Evolutionary conservation across 2,329 filamentous ascomycete species (phyloP).

Genomic region (Paracamarosporium sp.): DNA sequence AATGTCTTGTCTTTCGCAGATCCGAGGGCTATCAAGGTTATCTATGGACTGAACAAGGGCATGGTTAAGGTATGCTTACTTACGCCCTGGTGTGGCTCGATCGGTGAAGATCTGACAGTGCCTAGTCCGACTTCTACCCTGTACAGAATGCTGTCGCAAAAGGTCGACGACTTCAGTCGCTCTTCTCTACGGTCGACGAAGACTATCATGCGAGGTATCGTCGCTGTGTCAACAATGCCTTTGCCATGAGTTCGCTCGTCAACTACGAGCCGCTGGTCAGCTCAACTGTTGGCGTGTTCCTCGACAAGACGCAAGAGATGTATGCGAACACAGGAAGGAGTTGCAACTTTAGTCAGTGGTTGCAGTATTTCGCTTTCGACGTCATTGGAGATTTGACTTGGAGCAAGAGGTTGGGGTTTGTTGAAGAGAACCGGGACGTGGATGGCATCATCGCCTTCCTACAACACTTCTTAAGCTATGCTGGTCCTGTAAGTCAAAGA

Average conservation of each 20-base stretch:
- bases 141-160: conserved; percentile 77
- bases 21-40: conserved; percentile 74
- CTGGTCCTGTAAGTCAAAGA: conserved; percentile 66
- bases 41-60: conserved; percentile 84
- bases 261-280: conserved; percentile 84
- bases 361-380: conserved; percentile 84
- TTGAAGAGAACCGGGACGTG: conserved; percentile 76
- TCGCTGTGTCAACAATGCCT: conserved; percentile 76
- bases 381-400: conserved; percentile 82
- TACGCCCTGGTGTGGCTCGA: not conserved
- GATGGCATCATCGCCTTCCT: conserved; percentile 75
- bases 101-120: conserved; percentile 4
- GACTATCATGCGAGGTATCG: conserved; percentile 77
- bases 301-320: conserved; percentile 56
- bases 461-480: conserved; percentile 70
- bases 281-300: conserved; percentile 74
- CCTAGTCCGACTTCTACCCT: conserved; percentile 78
- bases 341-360: conserved; percentile 74
- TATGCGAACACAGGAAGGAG: conserved; percentile 50
- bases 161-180: conserved; percentile 70
- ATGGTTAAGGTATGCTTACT: conserved; percentile 69
- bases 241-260: conserved; percentile 77
- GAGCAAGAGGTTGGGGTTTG: conserved; percentile 75
- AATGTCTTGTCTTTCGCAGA: conserved; percentile 77
- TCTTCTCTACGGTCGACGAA: conserved; percentile 80